Base-by-base conservation (phyloP, 148 eudicot genomes). In the Silene conica region DNA sequence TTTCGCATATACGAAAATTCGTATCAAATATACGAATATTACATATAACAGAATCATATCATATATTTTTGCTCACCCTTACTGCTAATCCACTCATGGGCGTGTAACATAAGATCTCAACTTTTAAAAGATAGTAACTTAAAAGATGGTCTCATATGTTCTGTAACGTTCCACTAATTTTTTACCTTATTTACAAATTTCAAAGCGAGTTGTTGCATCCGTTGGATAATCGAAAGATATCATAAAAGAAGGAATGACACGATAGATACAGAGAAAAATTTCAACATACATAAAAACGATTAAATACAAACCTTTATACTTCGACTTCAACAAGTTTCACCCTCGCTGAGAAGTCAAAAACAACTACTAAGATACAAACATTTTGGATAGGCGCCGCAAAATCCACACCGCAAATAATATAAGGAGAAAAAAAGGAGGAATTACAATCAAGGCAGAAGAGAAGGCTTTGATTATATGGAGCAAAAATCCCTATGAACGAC, bases 221-320 rank as follows among this genome's bases (percentile, higher is more conserved):
- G 28, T 26, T 26, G 28, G 28, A 26, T 26, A 57, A 57, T 18
- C 43, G 67, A 26, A 63, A 63, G 18, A 18, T 63, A 63, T 19
- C 67, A 5, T 12, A 41, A 26, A 63, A 63, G 16, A 21, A 63
- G 6, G 13, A 23, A 25, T 26, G 0, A 31, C 43, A 25, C 43
- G n/a, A n/a, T n/a, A n/a, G n/a, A n/a, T n/a, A n/a, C n/a, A n/a
- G n/a, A n/a, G n/a, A n/a, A n/a, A n/a, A n/a, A n/a, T n/a, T n/a
- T n/a, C n/a, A n/a, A n/a, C n/a, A n/a, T n/a, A n/a, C n/a, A n/a
- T n/a, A n/a, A n/a, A n/a, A n/a, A n/a, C n/a, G 8, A 31, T 25
- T 13, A 5, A 20, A 6, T 63, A 75, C 78, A 76, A 38, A 76
- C 78, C 78, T 76, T 26, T 19, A 31, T 68, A 69, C 22, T 67